A percentile compares a stretch with the other conserved stretches of the same genome.
phyloP scores from a whole-genome alignment of 2,329 filamentous ascomycete genomes.

The Paramyrothecium roridum region DNA sequence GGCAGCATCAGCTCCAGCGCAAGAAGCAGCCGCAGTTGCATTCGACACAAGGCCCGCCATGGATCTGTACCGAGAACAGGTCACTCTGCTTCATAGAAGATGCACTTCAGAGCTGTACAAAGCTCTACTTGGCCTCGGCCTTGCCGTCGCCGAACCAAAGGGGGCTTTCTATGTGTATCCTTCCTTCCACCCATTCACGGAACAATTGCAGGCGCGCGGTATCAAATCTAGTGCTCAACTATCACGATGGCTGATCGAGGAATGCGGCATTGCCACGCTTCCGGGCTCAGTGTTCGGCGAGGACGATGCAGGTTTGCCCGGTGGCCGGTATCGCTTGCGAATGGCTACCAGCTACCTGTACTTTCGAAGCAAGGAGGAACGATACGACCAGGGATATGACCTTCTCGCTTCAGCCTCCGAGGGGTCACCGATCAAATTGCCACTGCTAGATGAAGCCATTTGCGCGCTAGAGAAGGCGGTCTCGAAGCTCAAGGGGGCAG shows the following conservation, averaged over 20 bases:
- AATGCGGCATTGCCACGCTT: background rate
- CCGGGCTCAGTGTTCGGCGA: background rate
- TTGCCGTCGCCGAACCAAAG: background rate
- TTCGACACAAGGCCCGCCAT: background rate
- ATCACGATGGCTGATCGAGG: conserved; percentile 1
- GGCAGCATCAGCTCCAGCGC: background rate
- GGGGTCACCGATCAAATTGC: background rate
- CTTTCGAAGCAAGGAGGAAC: background rate
- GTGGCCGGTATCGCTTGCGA: background rate
- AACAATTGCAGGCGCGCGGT: background rate
- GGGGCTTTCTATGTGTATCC: background rate
- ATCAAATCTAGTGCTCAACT: background rate
- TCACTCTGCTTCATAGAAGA: background rate
- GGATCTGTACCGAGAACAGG: background rate
- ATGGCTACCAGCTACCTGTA: background rate
- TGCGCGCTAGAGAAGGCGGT: background rate
- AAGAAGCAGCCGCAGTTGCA: background rate
- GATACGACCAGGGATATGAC: background rate
- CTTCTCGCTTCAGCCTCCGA: background rate
- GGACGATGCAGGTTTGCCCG: background rate
- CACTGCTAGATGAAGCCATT: background rate
- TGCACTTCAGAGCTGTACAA: background rate
- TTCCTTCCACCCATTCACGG: background rate
- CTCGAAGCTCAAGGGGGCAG: background rate
- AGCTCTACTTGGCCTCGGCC: background rate